Evolutionary conservation across 306 rosid species (phyloP).

Genomic region (Lagenaria siceraria): DNA sequence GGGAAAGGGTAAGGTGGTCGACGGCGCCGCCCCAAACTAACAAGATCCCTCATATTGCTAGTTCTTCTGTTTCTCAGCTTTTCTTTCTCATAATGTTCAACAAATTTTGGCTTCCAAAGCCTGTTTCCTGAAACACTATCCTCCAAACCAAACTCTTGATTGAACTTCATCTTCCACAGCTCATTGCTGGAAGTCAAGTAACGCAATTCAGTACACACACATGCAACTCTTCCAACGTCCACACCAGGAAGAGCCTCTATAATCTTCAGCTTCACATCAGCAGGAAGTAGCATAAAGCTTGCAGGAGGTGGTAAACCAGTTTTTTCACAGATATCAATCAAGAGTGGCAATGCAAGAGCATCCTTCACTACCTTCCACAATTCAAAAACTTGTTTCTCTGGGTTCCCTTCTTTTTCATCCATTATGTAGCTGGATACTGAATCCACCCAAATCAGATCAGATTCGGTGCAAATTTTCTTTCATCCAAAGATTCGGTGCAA

Average conservation of each 20-base stretch:
- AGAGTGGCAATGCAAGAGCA: conserved; percentile 54
- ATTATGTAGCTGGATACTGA: conserved; percentile 15
- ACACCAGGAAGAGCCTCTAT: conserved; percentile 46
- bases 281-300: conserved; percentile 51
- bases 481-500: conserved; percentile 36
- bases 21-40: neutral
- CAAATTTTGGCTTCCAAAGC: conserved; percentile 31
- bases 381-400: conserved; percentile 30
- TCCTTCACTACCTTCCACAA: conserved; percentile 76
- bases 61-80: conserved; percentile 8
- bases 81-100: conserved; percentile 11
- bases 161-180: conserved; percentile 54
- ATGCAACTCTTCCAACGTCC: conserved; percentile 43
- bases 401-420: conserved; percentile 2
- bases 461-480: conserved; percentile 21
- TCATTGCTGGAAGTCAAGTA: conserved; percentile 30
- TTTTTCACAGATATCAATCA: conserved; percentile 61
- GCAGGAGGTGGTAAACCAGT: conserved; percentile 53
- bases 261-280: conserved; percentile 51
- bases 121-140: neutral
- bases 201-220: conserved; percentile 38
- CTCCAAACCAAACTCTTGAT: conserved; percentile 29
- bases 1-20: conserved; percentile 11
- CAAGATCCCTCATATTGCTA: neutral
- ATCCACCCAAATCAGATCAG: conserved; percentile 20